Base-by-base conservation (phyloP, 306 rosid genomes). In the Castanea mollissima region DNA sequence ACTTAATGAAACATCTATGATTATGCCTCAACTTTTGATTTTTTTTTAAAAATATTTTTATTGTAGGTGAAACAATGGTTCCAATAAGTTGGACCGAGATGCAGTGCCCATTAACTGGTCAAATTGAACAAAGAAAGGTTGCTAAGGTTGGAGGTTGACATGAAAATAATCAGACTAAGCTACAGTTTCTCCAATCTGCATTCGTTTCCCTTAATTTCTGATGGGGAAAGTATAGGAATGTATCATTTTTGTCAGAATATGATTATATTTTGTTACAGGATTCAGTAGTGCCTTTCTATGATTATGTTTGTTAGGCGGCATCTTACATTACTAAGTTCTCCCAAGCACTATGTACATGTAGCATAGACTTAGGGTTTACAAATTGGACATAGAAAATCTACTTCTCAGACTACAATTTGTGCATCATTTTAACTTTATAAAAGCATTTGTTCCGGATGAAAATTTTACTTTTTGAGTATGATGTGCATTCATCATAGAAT, bases 21-120 rank as follows among this genome's bases (percentile, higher is more conserved):
- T 23, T 57, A 64, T 79, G 75, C 68, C 83, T 83, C 20, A 76
- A 65, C 62, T 12, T 25, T 56, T 80, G 82, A 16, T 84, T 56
- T 44, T 75, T 23, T 23, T 23, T 23, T 23, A 0, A 0, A 23
- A 23, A 16, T 84, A 52, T 44, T 75, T 75, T 67, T 64, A 6
- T 38, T 83, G 35, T 58, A 91, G 99, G 97, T 83, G 97, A 86
- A 74, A 79, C 88, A 16, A 89, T 93, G 97, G 88, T 92, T 72
- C 96, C 99, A 74, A 79, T 88, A 73, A 92, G 98, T 80, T 94
- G 97, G 98, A 92, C 97, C 9, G 94, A 94, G 86, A 92, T 94
- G 98, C 94, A 90, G 76, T 94, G 96, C 84, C 92, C 98, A 19
- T 55, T 86, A 58, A 91, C 97, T 5, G 96, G 91, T 76, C 97